phyloP scores from a whole-genome alignment of 2,329 filamentous ascomycete species.

The Penicillium sp. region DNA sequence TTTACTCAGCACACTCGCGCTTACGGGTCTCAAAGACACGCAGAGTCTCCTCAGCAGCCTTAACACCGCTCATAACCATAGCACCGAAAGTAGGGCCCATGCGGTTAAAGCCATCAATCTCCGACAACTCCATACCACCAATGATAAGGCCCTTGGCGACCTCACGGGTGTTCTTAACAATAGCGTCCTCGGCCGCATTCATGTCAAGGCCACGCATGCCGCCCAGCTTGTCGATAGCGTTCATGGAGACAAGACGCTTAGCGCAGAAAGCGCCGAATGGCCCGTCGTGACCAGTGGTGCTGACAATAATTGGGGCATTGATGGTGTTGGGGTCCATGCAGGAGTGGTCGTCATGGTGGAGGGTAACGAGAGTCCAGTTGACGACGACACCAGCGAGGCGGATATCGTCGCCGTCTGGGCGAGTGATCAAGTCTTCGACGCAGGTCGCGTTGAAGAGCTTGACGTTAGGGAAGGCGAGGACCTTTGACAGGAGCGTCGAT shows the following conservation, averaged over 20 bases:
- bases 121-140: constrained; percentile 91
- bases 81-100: constrained; percentile 90
- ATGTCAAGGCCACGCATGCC: constrained; percentile 94
- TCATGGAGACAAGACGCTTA: constrained; percentile 88
- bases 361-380: constrained; percentile 90
- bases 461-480: constrained; percentile 81
- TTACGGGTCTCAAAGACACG: constrained; percentile 74
- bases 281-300: constrained; percentile 85
- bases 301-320: constrained; percentile 84
- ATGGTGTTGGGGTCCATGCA: constrained; percentile 99
- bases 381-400: constrained; percentile 86
- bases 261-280: constrained; percentile 89
- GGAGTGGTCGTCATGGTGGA: constrained; percentile 83
- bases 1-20: constrained; percentile 67
- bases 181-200: constrained; percentile 86
- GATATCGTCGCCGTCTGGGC: constrained; percentile 57
- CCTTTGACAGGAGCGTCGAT: constrained; percentile 77
- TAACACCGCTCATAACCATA: constrained; percentile 83
- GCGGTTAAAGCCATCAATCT: constrained; percentile 85
- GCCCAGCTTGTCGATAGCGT: constrained; percentile 75
- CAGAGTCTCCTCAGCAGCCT: constrained; percentile 84
- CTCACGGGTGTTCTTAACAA: constrained; percentile 88
- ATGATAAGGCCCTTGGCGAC: constrained; percentile 83
- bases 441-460: constrained; percentile 96
- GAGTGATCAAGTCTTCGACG: constrained; percentile 90